Base-by-base conservation (phyloP, 441 rosid genomes). In the Syzygium syzygioides region DNA sequence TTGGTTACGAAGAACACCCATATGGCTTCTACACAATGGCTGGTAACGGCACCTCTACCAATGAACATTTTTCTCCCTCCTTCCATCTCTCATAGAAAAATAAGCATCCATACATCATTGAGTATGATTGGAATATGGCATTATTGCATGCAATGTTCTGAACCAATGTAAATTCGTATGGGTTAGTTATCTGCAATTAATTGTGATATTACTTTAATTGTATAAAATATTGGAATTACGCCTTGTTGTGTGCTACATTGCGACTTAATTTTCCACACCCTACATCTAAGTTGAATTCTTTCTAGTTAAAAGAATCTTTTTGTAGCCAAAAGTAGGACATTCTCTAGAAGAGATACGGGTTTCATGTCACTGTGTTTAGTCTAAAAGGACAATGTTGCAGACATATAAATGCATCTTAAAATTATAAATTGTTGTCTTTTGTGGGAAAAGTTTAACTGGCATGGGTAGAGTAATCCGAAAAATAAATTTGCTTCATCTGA, bases 1-100 rank as follows among this genome's bases (percentile, higher is more conserved):
- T 98, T 90, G 99, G 99, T 90, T 98, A 97, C 83, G 99, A 97
- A 87, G 99, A 98, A 89, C 99, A 98, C 93, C 99, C 99, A 41
- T 97, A 96, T 91, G 99, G 97, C 30, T 98, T 98, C 91, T 98
- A 98, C 90, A 95, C 98, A 26, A 95, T 98, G 96, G 98, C 98
- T 89, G 99, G 99, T 98, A 94, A 55, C 0, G 45, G 45, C 30
- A 14, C 50, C 48, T 18, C 7, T 32, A 85, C 53, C 50, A 32
- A 53, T 50, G 41, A 55, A 28, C 55, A 23, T 66, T 86, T 90
- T 88, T 48, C 85, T 86, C 87, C 89, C 79, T 71, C 64, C 86
- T 71, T 66, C 83, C 85, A 25, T 10, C 50, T 57, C 55, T 32
- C 79, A 84, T 19, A 87, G 71, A 53, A 87, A 62, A 62, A 86